Base-by-base conservation (phyloP, 129 eudicot genomes). In the Centaurea solstitialis region DNA sequence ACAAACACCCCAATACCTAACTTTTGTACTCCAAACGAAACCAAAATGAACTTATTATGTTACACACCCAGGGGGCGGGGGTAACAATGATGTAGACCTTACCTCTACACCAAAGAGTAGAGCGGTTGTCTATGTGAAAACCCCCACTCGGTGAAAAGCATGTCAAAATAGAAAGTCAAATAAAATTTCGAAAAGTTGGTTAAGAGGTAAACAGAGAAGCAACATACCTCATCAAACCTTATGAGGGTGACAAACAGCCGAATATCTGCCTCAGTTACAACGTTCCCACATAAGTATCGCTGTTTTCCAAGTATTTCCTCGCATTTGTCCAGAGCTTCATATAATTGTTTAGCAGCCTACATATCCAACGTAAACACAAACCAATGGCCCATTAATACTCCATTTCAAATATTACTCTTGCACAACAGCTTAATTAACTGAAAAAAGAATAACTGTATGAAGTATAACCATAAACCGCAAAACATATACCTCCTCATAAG, bases 201-300 rank as follows among this genome's bases (percentile, higher is more conserved):
- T 70, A 21, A 53, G n/a, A 7, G 57, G 23, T 21, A 67, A 39
- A 38, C 28, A 13, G 6, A 38, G 59, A 71, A 69, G 62, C 65
- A 12, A 75, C 85, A 18, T 88, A 95, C 98, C 99, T 93, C 99
- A 79, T 95, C 99, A 88, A 95, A 95, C 87, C 98, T 86, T 59
- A 95, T 93, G 43, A 95, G 91, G 74, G 99, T 95, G 12, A 91
- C 98, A 88, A 95, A 95, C 84, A 95, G 75, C 23, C 99, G 94
- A 69, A 95, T 76, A 86, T 94, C 98, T 68, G 98, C 97, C 87
- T 94, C 98, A 5, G 97, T 92, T 72, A 93, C 70, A 30, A 85
- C 50, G 50, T 85, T 82, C 70, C 99, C 97, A 68, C 97, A 91
- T 83, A 95, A 30, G 57, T 95, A 93, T 68, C 97, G 87, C 74